Conservation (phyloP, 352 stramenopile genomes). For the Globisporangium viniferum region DNA sequence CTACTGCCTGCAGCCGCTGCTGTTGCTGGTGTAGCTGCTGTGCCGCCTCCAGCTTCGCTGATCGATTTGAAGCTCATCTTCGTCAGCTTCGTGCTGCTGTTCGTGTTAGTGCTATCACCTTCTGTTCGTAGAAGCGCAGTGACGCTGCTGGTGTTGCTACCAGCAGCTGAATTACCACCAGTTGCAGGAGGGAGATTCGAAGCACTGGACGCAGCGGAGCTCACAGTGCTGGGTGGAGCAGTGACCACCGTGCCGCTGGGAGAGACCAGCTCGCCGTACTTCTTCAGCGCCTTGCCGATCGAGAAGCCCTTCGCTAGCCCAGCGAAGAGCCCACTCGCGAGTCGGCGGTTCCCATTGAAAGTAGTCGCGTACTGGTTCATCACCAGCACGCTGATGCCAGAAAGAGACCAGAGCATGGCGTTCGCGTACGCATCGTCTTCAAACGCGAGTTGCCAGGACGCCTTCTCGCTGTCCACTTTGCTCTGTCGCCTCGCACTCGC, state of each 20-base stretch:
- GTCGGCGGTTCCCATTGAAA: conserved; percentile 68
- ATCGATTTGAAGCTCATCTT: background rate
- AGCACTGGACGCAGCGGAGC: conserved; percentile 1
- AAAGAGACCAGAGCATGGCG: conserved; percentile 71
- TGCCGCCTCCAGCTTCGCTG: background rate
- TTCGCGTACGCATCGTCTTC: conserved; percentile 64
- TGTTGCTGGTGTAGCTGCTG: background rate
- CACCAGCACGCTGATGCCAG: conserved; percentile 67
- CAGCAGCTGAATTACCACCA: background rate
- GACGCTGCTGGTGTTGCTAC: conserved; percentile 12
- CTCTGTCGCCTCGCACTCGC: conserved; percentile 74
- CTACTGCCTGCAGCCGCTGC: background rate
- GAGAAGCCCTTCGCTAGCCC: conserved; percentile 49
- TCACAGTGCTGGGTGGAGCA: conserved; percentile 10
- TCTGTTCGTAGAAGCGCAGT: background rate
- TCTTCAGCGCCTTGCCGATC: conserved; percentile 62
- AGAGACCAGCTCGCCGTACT: conserved; percentile 33
- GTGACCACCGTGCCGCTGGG: conserved; percentile 8
- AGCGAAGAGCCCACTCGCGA: conserved; percentile 47
- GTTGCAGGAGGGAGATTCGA: conserved; percentile 4
- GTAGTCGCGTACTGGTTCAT: conserved; percentile 83
- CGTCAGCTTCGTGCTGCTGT: conserved; percentile 10
- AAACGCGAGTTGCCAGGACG: conserved; percentile 44
- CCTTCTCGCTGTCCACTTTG: conserved; percentile 85
- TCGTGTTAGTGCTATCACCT: background rate